Evolutionary conservation across 2,329 filamentous ascomycete species (phyloP).

Genomic region (Monosporascus sp.): DNA sequence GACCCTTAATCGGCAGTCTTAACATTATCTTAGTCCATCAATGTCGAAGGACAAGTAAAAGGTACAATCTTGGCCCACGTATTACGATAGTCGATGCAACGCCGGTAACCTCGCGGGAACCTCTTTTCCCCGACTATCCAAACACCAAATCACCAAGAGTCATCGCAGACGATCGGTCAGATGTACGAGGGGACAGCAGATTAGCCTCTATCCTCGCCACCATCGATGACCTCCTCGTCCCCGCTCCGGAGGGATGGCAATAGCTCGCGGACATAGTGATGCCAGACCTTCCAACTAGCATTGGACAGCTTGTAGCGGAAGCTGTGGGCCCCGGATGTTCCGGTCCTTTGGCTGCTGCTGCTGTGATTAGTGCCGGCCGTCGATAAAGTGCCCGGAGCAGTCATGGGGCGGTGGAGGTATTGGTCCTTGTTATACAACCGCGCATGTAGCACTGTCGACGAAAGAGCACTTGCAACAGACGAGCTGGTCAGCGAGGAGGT

Average conservation of each 20-base stretch:
- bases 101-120: no score
- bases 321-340: neutral
- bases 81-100: no score
- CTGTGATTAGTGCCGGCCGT: neutral
- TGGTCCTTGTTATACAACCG: neutral
- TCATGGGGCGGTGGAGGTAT: neutral
- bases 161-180: no score
- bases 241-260: neutral
- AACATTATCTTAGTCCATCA: no score
- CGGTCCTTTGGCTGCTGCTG: neutral
- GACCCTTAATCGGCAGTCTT: no score
- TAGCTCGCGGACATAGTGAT: neutral
- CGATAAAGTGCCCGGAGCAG: neutral
- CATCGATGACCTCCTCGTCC: no score
- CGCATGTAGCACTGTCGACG: conserved; percentile 29
- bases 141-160: no score
- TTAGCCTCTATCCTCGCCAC: no score
- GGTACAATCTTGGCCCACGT: no score
- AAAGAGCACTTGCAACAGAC: neutral
- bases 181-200: no score
- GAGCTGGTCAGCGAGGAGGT: neutral
- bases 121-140: no score
- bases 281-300: neutral
- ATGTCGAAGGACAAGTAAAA: no score
- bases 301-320: neutral